These are phyloP conservation scores for Penicillium roqueforti DNA, from an alignment of 495 filamentous ascomycete genomes.

Conservation along the genomic window DNA sequence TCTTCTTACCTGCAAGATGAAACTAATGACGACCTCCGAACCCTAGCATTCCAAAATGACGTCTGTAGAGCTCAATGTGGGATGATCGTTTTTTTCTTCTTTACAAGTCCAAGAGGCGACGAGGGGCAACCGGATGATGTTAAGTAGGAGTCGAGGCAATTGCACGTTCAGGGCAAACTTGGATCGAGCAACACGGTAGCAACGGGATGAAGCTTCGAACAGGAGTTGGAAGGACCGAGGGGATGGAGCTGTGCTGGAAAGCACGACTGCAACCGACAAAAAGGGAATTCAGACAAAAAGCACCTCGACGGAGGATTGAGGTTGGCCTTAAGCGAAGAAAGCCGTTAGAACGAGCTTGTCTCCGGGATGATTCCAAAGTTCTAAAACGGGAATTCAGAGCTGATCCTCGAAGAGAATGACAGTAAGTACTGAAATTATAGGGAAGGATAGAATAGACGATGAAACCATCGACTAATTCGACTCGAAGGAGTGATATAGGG, in stretches of 20 bases:
- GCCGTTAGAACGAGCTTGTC: conserved; percentile 10
- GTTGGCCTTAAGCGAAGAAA: conserved; percentile 10
- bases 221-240: conserved; percentile 37
- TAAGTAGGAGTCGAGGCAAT: conserved; percentile 16
- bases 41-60: conserved; percentile 31
- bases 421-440: conserved; percentile 26
- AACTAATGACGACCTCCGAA: conserved; percentile 21
- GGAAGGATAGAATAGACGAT: conserved; percentile 27
- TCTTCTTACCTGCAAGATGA: conserved; percentile 28
- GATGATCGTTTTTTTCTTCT: conserved; percentile 19
- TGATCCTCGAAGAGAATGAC: conserved; percentile 43
- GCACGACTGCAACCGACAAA: conserved; percentile 14
- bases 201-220: conserved; percentile 32
- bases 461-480: conserved; percentile 26
- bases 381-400: conserved; percentile 12
- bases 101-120: conserved; percentile 17
- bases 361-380: conserved; percentile 6
- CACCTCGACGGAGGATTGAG: conserved; percentile 9
- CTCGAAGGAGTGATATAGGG: conserved; percentile 38
- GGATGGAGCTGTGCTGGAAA: conserved; percentile 25
- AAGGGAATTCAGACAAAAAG: conserved; percentile 8
- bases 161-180: conserved; percentile 15
- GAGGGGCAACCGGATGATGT: conserved; percentile 8
- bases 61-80: conserved; percentile 25
- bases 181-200: conserved; percentile 23